Percentiles rank a stretch among this genome's conserved stretches.
phyloP scores from a whole-genome alignment of 169 alveolate genomes.

The Eimeria tenella region DNA sequence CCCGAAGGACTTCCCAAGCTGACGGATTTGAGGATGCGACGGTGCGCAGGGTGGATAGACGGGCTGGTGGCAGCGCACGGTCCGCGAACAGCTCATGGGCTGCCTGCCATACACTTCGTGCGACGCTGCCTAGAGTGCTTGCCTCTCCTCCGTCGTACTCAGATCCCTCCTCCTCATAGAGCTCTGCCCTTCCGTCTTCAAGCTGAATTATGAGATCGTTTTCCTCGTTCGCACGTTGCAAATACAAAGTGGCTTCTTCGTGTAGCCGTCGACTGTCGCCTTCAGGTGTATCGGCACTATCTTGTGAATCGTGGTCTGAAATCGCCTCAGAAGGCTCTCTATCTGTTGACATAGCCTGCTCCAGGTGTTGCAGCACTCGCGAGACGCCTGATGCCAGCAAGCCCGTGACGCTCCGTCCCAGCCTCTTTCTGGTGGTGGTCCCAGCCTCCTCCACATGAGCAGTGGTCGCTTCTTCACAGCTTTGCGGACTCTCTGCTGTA shows the following conservation, averaged over 20 bases:
- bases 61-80: conserved; percentile 35
- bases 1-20: conserved; percentile 66
- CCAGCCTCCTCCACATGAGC: neutral
- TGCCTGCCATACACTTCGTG: conserved; percentile 72
- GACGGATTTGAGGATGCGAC: conserved; percentile 60
- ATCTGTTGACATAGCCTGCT: conserved; percentile 38
- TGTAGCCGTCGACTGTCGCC: neutral
- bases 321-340: conserved; percentile 14
- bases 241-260: conserved; percentile 36
- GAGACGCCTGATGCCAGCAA: conserved; percentile 70
- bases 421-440: neutral
- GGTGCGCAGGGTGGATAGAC: conserved; percentile 61
- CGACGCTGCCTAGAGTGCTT: conserved; percentile 24
- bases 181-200: neutral
- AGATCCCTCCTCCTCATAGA: neutral
- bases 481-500: no score
- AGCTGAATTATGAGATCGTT: conserved; percentile 46
- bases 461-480: no score
- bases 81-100: conserved; percentile 71
- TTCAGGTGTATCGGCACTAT: neutral
- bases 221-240: conserved; percentile 29
- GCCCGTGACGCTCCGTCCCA: conserved; percentile 57
- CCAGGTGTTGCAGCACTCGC: conserved; percentile 69
- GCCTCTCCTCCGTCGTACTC: neutral
- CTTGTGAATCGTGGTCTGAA: conserved; percentile 1